phyloP scores from a whole-genome alignment of 495 filamentous ascomycete genomes.

The Hypoxylon cercidicola region DNA sequence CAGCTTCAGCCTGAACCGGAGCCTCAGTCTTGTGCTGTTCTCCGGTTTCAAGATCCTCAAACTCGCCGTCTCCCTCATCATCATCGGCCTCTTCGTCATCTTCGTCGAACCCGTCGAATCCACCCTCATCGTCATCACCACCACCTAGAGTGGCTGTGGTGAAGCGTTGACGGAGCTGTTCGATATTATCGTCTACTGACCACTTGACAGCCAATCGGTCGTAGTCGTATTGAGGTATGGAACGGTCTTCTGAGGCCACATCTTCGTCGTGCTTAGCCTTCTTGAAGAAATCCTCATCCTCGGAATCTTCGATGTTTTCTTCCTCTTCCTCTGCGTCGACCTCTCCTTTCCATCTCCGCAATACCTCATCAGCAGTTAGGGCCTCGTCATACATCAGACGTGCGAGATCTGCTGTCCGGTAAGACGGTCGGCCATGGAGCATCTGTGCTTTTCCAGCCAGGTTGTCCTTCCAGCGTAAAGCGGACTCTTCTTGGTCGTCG shows the following conservation, averaged over 20 bases:
- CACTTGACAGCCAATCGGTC: conserved; percentile 84
- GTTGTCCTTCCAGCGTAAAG: conserved; percentile 84
- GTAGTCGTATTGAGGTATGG: conserved; percentile 82
- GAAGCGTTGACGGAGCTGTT: conserved; percentile 78
- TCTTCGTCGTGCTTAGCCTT: conserved; percentile 70
- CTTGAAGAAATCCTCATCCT: conserved; percentile 86
- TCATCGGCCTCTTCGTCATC: conserved; percentile 77
- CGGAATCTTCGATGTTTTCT: conserved; percentile 70
- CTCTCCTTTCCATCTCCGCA: conserved; percentile 82
- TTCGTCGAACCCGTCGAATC: conserved; percentile 55
- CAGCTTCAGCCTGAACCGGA: conserved; percentile 33
- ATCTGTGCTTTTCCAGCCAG: conserved; percentile 78
- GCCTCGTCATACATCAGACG: conserved; percentile 89
- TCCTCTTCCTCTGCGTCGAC: conserved; percentile 67
- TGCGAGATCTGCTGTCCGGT: conserved; percentile 81
- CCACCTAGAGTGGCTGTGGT: conserved; percentile 71
- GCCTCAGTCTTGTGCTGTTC: conserved; percentile 62
- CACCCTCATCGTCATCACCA: conserved; percentile 59
- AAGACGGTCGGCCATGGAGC: conserved; percentile 74
- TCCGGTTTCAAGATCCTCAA: conserved; percentile 87
- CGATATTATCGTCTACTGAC: conserved; percentile 79
- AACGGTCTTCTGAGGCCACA: conserved; percentile 73
- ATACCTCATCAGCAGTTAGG: conserved; percentile 76
- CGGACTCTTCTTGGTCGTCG: conserved; percentile 71
- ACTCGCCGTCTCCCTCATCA: conserved; percentile 88